Evolutionary conservation across 768 basidiomycete species (phyloP), one percentile per base, ranked within the genome.

Genomic region (Scleroderma bovista): DNA sequence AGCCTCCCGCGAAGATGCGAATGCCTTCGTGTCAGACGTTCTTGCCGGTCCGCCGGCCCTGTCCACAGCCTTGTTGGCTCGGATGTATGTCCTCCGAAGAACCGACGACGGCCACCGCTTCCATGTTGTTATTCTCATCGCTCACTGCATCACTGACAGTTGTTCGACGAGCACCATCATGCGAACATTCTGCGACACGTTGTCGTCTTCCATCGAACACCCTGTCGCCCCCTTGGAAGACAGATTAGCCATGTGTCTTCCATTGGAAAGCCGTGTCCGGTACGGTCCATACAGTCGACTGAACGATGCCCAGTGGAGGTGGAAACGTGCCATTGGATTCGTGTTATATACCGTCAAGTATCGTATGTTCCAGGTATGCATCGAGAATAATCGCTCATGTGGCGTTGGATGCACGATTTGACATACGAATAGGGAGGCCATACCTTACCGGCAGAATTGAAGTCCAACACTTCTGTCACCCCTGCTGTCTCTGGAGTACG

Each of bases 71-170:
- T 56, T 74, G 9, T 67, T 76, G 6, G 68, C 74, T 6, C 72
- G 74, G n/a, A 48, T 78, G 15, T 64, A 70, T 42, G 56, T 80
- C 34, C 60, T 78, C 13, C 60, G 54, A 43, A 71, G 72, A 43
- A 66, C 60, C 15, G 77, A 80, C 57, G 47, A 57, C 11, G 56
- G 58, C 2, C 66, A 61, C 16, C 62, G 50, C 12, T 66, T 72
- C 49, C 74, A 80, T 48, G 52, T 77, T 31, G 44, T 77, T 32
- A 45, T 80, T 44, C 63, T 72, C 26, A 61, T 73, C 8, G 73
- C 77, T 3, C 81, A 83, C 56, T 61, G 64, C 51, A 76, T 81
- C 50, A 71, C 75, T 3, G 79, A 83, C 61, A 77, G 74, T 17
- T 73, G 74, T 47, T 65, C 74, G 15, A 75, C 74, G 48, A 57